phyloP scores from a whole-genome alignment of 305 asterid species.

The Salvia sclarea region DNA sequence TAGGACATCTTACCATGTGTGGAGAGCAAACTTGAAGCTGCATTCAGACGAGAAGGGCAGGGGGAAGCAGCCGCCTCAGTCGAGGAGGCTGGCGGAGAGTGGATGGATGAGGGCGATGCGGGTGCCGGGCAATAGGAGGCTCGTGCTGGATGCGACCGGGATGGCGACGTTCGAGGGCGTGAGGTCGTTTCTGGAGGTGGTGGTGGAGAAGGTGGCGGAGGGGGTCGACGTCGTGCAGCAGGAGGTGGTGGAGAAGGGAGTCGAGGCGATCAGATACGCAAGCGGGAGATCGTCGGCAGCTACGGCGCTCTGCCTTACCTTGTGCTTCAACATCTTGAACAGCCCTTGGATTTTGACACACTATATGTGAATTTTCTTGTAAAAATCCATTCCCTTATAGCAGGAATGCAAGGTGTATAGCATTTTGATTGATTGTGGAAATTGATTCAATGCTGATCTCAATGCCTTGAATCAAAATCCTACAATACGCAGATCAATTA shows the following conservation, averaged over 20 bases:
- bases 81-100: conserved; percentile 26
- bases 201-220: conserved; percentile 46
- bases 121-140: conserved; percentile 47
- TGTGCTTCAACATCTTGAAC: conserved; percentile 65
- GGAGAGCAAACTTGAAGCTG: conserved; percentile 29
- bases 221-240: conserved; percentile 43
- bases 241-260: conserved; percentile 58
- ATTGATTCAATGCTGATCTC: too few species aligned
- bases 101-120: conserved; percentile 55
- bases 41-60: conserved; percentile 24
- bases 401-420: conserved; percentile 18
- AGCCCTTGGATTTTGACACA: conserved; percentile 78
- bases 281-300: conserved; percentile 53
- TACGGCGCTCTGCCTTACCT: conserved; percentile 52
- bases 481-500: neutral
- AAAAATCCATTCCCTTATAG: neutral
- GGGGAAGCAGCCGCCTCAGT: conserved; percentile 28
- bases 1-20: conserved; percentile 52
- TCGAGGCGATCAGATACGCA: conserved; percentile 44
- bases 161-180: conserved; percentile 61
- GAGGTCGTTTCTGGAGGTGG: conserved; percentile 59
- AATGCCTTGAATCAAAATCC: neutral
- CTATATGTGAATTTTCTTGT: neutral
- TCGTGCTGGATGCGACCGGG: conserved; percentile 70
- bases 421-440: neutral